Evolutionary conservation across 371 early-diverging fungal genomes (phyloP).

Genomic region (Nematocida sp.): DNA sequence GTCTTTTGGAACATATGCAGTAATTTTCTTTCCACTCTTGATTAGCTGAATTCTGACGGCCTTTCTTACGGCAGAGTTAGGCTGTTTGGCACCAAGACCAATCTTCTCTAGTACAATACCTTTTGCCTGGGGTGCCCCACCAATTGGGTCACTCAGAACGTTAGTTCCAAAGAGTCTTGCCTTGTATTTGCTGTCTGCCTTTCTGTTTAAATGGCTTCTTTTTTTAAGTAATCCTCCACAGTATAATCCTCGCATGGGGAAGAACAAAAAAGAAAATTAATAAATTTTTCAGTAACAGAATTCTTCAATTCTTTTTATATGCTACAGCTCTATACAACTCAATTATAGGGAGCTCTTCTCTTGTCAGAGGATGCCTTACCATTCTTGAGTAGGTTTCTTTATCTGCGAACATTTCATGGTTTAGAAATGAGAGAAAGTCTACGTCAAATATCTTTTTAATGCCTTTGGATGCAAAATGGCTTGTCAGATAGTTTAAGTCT

Average conservation of each 20-base stretch:
- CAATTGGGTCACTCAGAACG: constrained; percentile 84
- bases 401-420: constrained; percentile 42
- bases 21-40: constrained; percentile 99
- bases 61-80: constrained; percentile 99
- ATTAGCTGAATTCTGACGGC: constrained; percentile 99
- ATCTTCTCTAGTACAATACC: constrained; percentile 95
- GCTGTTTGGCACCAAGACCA: constrained; percentile 99
- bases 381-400: constrained; percentile 51
- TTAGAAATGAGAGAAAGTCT: constrained; percentile 63
- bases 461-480: constrained; percentile 35
- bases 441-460: constrained; percentile 50
- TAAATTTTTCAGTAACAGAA: constrained; percentile 3
- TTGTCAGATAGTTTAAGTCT: constrained; percentile 49
- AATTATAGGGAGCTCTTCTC: constrained; percentile 65
- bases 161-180: constrained; percentile 93
- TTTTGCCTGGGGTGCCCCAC: constrained; percentile 97
- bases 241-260: constrained; percentile 79
- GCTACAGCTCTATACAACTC: constrained; percentile 65
- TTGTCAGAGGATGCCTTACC: constrained; percentile 36
- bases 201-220: constrained; percentile 87
- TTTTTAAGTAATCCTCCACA: constrained; percentile 95
- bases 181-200: constrained; percentile 97
- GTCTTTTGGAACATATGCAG: constrained; percentile 99
- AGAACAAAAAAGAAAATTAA: constrained; percentile 66
- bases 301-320: constrained; percentile 57